phyloP scores from a whole-genome alignment of 441 rosid genomes.

The Bocquillonia castaneifolia region DNA sequence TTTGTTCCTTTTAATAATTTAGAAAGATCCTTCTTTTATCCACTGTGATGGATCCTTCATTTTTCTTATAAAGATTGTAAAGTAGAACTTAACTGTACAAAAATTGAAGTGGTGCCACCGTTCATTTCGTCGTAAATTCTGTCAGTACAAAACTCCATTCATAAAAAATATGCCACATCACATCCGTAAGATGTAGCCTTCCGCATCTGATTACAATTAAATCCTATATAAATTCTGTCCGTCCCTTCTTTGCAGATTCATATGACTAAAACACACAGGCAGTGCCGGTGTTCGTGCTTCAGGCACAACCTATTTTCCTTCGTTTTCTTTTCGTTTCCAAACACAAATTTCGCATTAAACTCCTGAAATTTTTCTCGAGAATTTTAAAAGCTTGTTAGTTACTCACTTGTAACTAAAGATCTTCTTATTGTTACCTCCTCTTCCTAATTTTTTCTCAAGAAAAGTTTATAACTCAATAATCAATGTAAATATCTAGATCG shows the following conservation, averaged over 20 bases:
- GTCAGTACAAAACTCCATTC: not conserved
- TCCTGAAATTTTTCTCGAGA: conserved; percentile 2
- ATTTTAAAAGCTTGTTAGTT: not conserved
- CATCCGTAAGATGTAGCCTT: not conserved
- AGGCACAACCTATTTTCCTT: conserved; percentile 3
- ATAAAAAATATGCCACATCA: conserved; percentile 2
- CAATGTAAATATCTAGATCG: conserved; percentile 13
- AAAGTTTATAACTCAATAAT: not conserved
- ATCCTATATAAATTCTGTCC: not conserved
- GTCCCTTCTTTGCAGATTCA: not conserved
- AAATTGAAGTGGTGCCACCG: no score
- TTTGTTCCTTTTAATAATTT: no score
- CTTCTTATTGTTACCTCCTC: not conserved
- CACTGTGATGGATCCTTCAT: no score
- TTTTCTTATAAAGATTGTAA: no score
- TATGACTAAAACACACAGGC: not conserved
- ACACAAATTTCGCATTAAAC: conserved; percentile 3
- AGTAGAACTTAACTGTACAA: no score
- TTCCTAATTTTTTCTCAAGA: not conserved
- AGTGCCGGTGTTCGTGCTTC: not conserved
- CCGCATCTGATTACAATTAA: not conserved
- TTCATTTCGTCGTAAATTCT: not conserved
- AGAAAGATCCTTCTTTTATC: no score
- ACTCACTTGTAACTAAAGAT: not conserved
- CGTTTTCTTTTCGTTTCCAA: conserved; percentile 23